Evolutionary conservation across 108 stramenopile species (phyloP).

Genomic region (Nitzschia putrida): DNA sequence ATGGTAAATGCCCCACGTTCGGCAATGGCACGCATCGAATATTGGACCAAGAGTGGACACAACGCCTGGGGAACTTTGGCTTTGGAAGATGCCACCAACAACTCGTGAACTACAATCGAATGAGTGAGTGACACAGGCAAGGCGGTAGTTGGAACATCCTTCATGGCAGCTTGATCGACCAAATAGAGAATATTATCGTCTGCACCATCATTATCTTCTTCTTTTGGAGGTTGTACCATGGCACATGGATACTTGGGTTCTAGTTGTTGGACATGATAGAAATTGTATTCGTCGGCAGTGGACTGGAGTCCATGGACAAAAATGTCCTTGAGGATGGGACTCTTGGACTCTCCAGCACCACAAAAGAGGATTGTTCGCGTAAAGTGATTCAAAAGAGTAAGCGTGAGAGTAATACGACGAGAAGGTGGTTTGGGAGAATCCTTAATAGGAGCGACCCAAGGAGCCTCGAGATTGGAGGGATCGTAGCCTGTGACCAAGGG

Average conservation of each 20-base stretch:
- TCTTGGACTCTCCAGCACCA: conserved; percentile 78
- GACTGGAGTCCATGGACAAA: conserved; percentile 29
- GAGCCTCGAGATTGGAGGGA: conserved; percentile 34
- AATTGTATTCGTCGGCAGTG: too few species aligned
- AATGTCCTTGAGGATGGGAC: conserved; percentile 55
- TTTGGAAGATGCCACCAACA: conserved; percentile 19
- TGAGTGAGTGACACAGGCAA: not conserved
- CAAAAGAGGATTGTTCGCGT: conserved; percentile 77
- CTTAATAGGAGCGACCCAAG: conserved; percentile 77
- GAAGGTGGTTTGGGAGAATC: conserved; percentile 97
- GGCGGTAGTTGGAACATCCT: not conserved
- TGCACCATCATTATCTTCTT: too few species aligned
- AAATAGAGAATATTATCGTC: not conserved
- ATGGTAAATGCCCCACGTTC: conserved; percentile 62
- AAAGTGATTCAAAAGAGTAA: conserved; percentile 67
- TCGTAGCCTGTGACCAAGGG: conserved; percentile 41
- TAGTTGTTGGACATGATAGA: conserved; percentile 12
- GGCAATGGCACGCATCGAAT: conserved; percentile 26
- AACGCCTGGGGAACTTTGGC: conserved; percentile 9
- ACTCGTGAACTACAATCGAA: not conserved
- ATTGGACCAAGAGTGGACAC: conserved; percentile 6
- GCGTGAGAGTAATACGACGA: conserved; percentile 89
- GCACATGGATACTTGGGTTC: conserved; percentile 77
- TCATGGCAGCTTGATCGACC: conserved; percentile 4
- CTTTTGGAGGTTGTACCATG: conserved; percentile 58